Conservation (phyloP, 2,329 filamentous ascomycete species). For the Talaromyces islandicus region DNA sequence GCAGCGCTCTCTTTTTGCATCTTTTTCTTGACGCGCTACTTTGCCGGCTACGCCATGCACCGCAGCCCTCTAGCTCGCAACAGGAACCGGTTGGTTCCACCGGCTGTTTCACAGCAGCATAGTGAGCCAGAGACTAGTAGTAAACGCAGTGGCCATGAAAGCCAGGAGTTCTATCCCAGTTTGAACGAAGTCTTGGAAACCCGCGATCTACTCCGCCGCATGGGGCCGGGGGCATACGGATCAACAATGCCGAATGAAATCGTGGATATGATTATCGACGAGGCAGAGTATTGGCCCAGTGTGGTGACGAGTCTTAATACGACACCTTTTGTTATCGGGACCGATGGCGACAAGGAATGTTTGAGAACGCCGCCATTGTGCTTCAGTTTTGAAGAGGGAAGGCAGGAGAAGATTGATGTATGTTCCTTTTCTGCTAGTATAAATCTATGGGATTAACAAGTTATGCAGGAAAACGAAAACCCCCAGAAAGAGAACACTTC, state of each 20-base stretch:
- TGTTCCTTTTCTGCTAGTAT: background rate
- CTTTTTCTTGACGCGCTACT: background rate
- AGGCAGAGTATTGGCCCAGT: conserved; percentile 25
- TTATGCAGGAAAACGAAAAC: background rate
- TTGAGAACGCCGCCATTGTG: conserved; percentile 32
- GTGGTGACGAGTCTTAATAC: conserved; percentile 15
- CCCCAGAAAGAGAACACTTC: background rate
- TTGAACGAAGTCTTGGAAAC: conserved; percentile 29
- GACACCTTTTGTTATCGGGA: conserved; percentile 16
- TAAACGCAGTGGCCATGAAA: conserved; percentile 1
- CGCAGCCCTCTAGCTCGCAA: background rate
- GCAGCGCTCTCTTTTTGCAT: background rate
- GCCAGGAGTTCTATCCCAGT: conserved; percentile 20
- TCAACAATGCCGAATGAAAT: conserved; percentile 28
- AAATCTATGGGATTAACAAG: background rate
- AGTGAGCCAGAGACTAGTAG: conserved; percentile 3
- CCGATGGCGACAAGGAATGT: conserved; percentile 29
- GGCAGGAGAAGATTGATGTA: conserved; percentile 13
- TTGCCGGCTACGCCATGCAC: background rate
- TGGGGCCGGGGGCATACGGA: conserved; percentile 15
- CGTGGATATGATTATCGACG: conserved; percentile 34
- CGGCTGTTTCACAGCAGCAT: conserved; percentile 1
- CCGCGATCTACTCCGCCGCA: conserved; percentile 24
- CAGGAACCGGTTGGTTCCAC: conserved; percentile 1
- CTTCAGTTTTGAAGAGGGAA: conserved; percentile 19